Evolutionary conservation across 2,329 filamentous ascomycete genomes (phyloP).

Genomic region (Aspergillus sp.): DNA sequence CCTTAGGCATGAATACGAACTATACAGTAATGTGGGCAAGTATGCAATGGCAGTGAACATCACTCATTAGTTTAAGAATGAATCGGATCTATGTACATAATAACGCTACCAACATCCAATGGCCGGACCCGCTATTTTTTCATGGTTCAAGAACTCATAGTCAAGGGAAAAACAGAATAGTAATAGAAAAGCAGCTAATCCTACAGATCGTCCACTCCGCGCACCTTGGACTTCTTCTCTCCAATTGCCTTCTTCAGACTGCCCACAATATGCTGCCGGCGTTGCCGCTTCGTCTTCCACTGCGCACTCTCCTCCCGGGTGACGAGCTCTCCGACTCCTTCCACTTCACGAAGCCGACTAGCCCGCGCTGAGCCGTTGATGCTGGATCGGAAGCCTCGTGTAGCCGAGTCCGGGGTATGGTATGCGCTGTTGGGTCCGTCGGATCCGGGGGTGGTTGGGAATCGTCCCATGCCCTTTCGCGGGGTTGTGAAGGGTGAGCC

Average conservation of each 20-base stretch:
- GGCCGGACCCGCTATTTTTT: conserved; percentile 13
- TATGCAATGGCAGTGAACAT: not conserved
- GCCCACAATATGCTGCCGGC: conserved; percentile 37
- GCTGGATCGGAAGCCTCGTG: conserved; percentile 38
- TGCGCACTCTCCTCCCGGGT: conserved; percentile 33
- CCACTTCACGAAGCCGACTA: conserved; percentile 36
- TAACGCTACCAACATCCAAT: conserved; percentile 5
- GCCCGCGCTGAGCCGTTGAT: conserved; percentile 37
- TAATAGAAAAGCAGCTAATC: conserved; percentile 10
- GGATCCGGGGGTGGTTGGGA: conserved; percentile 44
- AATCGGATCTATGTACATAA: conserved; percentile 5
- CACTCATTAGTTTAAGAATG: conserved; percentile 8
- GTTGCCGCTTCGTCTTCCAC: conserved; percentile 41
- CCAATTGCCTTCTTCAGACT: conserved; percentile 41
- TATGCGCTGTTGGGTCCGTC: conserved; percentile 39
- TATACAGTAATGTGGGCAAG: no score
- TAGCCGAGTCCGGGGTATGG: conserved; percentile 45
- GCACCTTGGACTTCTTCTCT: conserved; percentile 37
- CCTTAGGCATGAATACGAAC: no score
- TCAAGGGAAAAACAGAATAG: conserved; percentile 11
- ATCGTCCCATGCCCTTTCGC: conserved; percentile 33
- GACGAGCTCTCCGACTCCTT: conserved; percentile 27
- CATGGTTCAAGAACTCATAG: not conserved
- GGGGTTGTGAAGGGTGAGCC: conserved; percentile 43
- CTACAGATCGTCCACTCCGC: conserved; percentile 37